phyloP scores from a whole-genome alignment of 2,329 filamentous ascomycete species.

The Magnaporthiopsis rhizophila region DNA sequence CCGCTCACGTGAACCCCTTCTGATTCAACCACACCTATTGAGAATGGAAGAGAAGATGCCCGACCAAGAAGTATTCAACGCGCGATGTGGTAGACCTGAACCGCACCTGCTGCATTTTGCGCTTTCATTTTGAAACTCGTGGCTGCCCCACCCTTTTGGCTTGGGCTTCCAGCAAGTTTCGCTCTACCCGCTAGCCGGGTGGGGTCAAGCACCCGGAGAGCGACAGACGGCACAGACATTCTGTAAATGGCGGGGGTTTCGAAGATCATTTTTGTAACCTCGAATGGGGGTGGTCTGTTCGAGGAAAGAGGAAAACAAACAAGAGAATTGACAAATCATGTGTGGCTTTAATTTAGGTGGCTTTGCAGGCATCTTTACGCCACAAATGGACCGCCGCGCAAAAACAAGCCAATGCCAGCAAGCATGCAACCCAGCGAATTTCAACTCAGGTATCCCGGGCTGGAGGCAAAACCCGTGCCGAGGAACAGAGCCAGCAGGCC shows the following conservation, averaged over 20 bases:
- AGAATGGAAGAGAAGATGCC: background rate
- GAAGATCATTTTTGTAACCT: background rate
- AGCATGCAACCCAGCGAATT: background rate
- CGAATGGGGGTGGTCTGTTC: background rate
- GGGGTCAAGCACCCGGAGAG: background rate
- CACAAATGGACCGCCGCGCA: background rate
- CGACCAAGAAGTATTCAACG: background rate
- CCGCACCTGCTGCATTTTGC: background rate
- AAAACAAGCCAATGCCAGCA: background rate
- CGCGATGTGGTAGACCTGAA: background rate
- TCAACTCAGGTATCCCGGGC: background rate
- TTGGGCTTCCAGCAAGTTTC: background rate
- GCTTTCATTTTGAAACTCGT: background rate
- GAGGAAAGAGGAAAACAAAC: background rate
- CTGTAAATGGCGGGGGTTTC: background rate
- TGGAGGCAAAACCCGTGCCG: background rate
- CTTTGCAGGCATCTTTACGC: background rate
- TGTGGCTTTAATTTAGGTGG: background rate
- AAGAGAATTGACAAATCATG: background rate
- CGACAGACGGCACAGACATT: background rate
- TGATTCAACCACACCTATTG: background rate
- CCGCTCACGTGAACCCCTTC: background rate
- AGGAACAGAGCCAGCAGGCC: background rate
- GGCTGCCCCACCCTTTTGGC: background rate
- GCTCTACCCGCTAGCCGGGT: background rate